Evolutionary conservation across 2,329 filamentous ascomycete genomes (phyloP), one percentile per base, ranked within the genome.

Genomic region (Fusarium mundagurra): DNA sequence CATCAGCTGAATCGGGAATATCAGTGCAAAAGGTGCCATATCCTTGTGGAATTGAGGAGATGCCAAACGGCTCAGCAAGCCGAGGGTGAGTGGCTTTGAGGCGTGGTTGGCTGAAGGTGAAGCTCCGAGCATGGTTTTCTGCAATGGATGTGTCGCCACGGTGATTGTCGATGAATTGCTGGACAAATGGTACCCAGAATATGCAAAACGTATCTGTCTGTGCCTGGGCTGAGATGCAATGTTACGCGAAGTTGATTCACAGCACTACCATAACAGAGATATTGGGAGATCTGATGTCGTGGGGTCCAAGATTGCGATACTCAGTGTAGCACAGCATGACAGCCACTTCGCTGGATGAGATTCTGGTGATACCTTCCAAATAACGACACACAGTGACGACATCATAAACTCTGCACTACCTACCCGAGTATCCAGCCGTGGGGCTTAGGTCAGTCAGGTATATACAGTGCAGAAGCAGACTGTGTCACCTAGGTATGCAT

Each of bases 1-100:
- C 61, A 55, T 47, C 67, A 73, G 67, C 69, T 74, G 48, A 38
- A 73, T 75, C 60, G 64, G 63, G 61, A 67, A 77, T 76, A 73
- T 67, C 60, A 57, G 50, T 54, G 22, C 33, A 57, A 39, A 76
- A 61, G 41, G 60, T 67, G 66, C 59, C 50, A 67, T 68, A 53
- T 64, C 50, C 59, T 67, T 73, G 58, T 63, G 45, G 59, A 59
- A 67, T 72, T 70, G 63, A 67, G 66, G 72, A 65, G 71, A 60
- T 71, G 53, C 64, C 55, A 68, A 54, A 60, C 64, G 62, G 60
- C 48, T 53, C 54, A 68, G 67, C 43, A 41, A 36, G 20, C 33
- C 58, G 71, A 77, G 63, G 76, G 74, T 67, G 76, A 69, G 58
- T 68, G 64, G 67, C 62, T 50, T 43, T 39, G 29, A 50, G 43